A percentile compares a stretch with the other conserved stretches of the same genome.
Conservation (phyloP, 805 yeast genomes). For the Candida koratica region DNA sequence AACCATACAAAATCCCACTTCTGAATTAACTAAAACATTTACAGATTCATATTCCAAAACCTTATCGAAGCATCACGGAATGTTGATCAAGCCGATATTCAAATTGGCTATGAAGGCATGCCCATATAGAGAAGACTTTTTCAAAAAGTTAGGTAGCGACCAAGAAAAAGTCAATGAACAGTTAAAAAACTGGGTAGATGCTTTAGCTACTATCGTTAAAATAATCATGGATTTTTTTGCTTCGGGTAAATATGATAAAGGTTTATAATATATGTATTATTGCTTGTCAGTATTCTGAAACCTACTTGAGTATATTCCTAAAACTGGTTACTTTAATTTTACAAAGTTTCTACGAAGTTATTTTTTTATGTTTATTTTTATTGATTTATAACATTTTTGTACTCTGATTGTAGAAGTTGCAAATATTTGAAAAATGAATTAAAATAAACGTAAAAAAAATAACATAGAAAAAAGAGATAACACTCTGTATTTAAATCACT, state of each 20-base stretch:
- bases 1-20: slow-evolving; percentile 58
- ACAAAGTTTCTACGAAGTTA: no score
- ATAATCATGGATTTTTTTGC: slow-evolving; percentile 72
- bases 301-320: no score
- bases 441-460: no score
- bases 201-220: slow-evolving; percentile 70
- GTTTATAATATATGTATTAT: slow-evolving; percentile 41
- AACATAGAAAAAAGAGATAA: no score
- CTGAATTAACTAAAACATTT: slow-evolving; percentile 72
- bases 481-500: no score
- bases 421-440: no score
- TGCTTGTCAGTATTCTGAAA: no score
- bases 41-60: slow-evolving; percentile 83
- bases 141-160: slow-evolving; percentile 74
- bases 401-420: no score
- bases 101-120: slow-evolving; percentile 94
- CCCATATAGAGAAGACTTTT: slow-evolving; percentile 85
- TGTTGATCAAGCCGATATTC: slow-evolving; percentile 81
- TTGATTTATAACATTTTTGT: no score
- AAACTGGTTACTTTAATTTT: no score
- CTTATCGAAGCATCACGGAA: slow-evolving; percentile 73
- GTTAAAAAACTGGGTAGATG: slow-evolving; percentile 67
- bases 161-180: slow-evolving; percentile 63
- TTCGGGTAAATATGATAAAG: slow-evolving; percentile 84
- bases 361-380: no score